Conservation (phyloP, 768 basidiomycete genomes). For the Kwoniella heveanensis region DNA sequence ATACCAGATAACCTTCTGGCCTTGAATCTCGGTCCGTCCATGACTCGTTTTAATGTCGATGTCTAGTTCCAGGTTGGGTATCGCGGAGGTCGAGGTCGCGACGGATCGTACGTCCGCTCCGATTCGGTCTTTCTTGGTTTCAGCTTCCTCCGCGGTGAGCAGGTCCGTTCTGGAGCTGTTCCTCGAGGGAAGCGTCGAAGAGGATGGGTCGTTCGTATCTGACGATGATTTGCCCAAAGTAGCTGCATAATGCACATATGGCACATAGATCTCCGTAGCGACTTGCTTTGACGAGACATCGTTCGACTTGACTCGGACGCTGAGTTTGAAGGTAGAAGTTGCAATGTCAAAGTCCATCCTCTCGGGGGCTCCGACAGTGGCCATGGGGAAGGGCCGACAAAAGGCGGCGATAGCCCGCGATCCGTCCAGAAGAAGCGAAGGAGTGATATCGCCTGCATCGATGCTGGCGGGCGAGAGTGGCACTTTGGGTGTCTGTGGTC, state of each 20-base stretch:
- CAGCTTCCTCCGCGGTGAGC: neutral
- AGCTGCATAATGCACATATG: conserved; percentile 74
- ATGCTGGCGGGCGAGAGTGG: conserved; percentile 35
- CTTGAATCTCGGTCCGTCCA: conserved; percentile 61
- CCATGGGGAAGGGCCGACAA: conserved; percentile 76
- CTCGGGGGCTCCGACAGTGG: conserved; percentile 68
- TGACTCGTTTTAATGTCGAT: conserved; percentile 57
- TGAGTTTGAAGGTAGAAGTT: conserved; percentile 70
- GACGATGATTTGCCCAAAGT: conserved; percentile 23
- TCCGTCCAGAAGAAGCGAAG: conserved; percentile 74
- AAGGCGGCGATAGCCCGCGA: conserved; percentile 83
- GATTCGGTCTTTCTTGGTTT: neutral
- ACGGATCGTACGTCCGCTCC: conserved; percentile 9
- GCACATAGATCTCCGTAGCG: conserved; percentile 88
- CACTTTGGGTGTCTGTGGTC: conserved; percentile 11
- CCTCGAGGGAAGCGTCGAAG: neutral
- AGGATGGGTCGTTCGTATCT: neutral
- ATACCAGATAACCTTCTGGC: conserved; percentile 63
- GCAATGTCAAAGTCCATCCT: conserved; percentile 75
- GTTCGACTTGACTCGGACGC: conserved; percentile 65
- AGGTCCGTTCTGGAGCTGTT: conserved; percentile 10
- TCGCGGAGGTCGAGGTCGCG: conserved; percentile 11
- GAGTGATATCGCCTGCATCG: conserved; percentile 34
- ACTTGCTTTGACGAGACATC: conserved; percentile 61
- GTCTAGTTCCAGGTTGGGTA: conserved; percentile 24